Percentiles rank a stretch among this genome's conserved stretches.
Conservation (phyloP, 2,329 filamentous ascomycete genomes). For the Cladophialophora carrionii region DNA sequence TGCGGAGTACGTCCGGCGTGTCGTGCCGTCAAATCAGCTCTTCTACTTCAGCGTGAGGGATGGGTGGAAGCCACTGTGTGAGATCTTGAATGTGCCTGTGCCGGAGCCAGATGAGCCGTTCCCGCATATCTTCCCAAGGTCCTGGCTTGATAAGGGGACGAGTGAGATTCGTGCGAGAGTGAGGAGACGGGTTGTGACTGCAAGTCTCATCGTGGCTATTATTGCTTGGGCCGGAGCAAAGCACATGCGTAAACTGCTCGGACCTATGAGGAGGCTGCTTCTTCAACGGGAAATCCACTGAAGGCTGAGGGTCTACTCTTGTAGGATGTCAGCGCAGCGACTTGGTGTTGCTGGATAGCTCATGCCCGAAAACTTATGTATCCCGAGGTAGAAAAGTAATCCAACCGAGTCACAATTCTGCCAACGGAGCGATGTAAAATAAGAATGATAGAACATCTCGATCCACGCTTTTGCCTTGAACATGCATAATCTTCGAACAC, state of each 20-base stretch:
- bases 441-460: not conserved
- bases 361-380: not conserved
- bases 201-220: not conserved
- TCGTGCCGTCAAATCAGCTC: constrained; percentile 12
- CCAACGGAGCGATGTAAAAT: not conserved
- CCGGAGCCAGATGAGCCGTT: constrained; percentile 7
- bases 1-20: constrained; percentile 10
- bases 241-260: not conserved
- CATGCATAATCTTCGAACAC: not conserved
- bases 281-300: not conserved
- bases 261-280: not conserved
- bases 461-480: not conserved
- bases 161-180: not conserved
- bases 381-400: not conserved
- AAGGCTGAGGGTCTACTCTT: not conserved
- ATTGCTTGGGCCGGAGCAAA: not conserved
- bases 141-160: constrained; percentile 7
- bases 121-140: constrained; percentile 13
- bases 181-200: not conserved
- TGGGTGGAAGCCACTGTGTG: constrained; percentile 15
- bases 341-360: not conserved
- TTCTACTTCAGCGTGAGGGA: constrained; percentile 12
- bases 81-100: constrained; percentile 8
- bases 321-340: not conserved
- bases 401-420: not conserved